Evolutionary conservation across 108 stramenopile species (phyloP), one percentile per base, ranked within the genome.

Genomic region (Nitzschia sp.): DNA sequence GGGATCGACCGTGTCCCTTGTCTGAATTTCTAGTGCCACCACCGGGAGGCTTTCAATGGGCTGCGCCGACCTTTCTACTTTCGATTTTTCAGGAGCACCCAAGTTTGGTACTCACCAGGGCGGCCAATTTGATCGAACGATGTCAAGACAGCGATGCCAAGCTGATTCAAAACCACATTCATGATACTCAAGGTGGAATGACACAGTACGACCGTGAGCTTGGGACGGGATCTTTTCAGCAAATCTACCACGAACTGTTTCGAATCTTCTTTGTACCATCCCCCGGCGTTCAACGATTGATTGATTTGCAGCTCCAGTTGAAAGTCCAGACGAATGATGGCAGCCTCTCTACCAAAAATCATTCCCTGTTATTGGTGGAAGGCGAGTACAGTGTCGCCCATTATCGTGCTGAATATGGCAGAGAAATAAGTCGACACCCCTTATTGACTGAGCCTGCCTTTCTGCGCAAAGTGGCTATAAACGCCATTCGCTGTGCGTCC

Each of bases 1-100:
- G 81, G 81, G 45, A 53, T 45, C 29, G 77, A 21, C 81, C 81
- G 1, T 75, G 44, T 71, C 15, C 63, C 15, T 46, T 82, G 55
- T 58, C 68, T 63, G 66, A 74, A 31, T 82, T 82, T 63, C 45
- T 82, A 16, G 23, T 78, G 3, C 77, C 81, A 23, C 73, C 36
- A 32, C 0, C 1, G 19, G 63, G 63, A 17, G 69, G 76, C 21
- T 52, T 77, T 3, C 27, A 77, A 6, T 77, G 76, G 76, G 38
- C 15, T 9, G 53, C 50, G 1, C 66, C 66, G 2, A 15, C 53
- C 2, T 23, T 45, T n/a, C 26, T 74, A 29, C 2, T 46, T 21
- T 26, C 55, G 0, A 48, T 57, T 22, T 27, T 74, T 29, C 25
- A 66, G 11, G 9, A 58, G 11, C 21, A 58, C 25, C 0, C 31